phyloP scores from a whole-genome alignment of 495 filamentous ascomycete genomes.

The Talaromyces thailandensis region DNA sequence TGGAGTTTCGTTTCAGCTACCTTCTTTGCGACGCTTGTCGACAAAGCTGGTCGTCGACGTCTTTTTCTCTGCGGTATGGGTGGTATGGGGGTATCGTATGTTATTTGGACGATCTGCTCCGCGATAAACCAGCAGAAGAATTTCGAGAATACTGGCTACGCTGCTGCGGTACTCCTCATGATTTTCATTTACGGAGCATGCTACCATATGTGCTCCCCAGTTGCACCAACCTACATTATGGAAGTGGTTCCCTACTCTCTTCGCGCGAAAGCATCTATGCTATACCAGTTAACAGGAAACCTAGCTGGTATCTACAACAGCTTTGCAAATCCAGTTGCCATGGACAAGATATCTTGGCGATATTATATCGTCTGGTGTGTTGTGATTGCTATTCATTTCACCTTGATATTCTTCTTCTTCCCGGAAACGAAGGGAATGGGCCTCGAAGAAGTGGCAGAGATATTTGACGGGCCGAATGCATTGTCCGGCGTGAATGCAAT shows the following conservation, averaged over 20 bases:
- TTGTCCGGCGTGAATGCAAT: too few relatives aligned
- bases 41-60: neutral
- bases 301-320: neutral
- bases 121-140: too few relatives aligned
- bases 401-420: constrained; percentile 63
- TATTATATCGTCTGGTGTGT: constrained; percentile 17
- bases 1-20: neutral
- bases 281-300: neutral
- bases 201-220: neutral
- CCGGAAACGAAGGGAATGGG: constrained; percentile 83
- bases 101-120: too few relatives aligned
- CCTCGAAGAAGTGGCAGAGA: constrained; percentile 81
- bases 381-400: constrained; percentile 16
- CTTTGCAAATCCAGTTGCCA: neutral
- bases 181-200: too few relatives aligned
- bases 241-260: constrained; percentile 61
- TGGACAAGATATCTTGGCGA: too few relatives aligned
- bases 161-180: too few relatives aligned
- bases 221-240: constrained; percentile 38
- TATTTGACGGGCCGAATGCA: constrained; percentile 50
- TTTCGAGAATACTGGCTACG: too few relatives aligned
- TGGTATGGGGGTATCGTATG: too few relatives aligned
- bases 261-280: constrained; percentile 46
- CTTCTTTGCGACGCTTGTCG: neutral
- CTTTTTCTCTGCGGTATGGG: too few relatives aligned